These are phyloP conservation scores for Tulasnella sp. DNA, from an alignment of 768 basidiomycete genomes.

Conservation along the genomic window DNA sequence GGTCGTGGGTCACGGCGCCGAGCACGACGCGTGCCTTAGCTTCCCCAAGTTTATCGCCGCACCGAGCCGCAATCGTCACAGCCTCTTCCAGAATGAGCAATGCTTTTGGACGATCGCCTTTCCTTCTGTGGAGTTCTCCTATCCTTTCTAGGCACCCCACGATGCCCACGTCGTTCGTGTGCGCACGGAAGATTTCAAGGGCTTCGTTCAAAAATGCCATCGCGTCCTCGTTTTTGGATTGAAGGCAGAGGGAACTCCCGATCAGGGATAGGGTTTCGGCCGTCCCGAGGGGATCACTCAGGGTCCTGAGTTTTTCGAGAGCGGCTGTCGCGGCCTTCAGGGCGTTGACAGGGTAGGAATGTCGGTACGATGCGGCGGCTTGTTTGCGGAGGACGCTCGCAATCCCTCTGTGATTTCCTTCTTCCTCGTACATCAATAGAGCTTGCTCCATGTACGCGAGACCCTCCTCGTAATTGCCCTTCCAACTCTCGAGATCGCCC, in stretches of 20 bases:
- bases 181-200: background rate
- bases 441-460: background rate
- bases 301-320: background rate
- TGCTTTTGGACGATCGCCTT: background rate
- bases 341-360: background rate
- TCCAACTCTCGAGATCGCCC: background rate
- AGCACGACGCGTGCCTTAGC: background rate
- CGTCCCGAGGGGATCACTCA: background rate
- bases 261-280: background rate
- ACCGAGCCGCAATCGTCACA: background rate
- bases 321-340: background rate
- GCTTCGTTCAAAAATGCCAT: background rate
- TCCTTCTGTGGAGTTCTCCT: background rate
- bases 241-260: background rate
- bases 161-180: background rate
- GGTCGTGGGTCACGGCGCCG: background rate
- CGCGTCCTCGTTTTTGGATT: background rate
- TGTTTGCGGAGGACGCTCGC: background rate
- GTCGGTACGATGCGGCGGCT: background rate
- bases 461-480: background rate
- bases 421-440: background rate
- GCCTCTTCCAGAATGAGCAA: background rate
- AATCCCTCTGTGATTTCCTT: background rate
- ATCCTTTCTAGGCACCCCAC: background rate
- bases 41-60: background rate